Evolutionary conservation across 257 asterid species (phyloP), one percentile per base, ranked within the genome.

Genomic region (Solanum lycopersicoides): DNA sequence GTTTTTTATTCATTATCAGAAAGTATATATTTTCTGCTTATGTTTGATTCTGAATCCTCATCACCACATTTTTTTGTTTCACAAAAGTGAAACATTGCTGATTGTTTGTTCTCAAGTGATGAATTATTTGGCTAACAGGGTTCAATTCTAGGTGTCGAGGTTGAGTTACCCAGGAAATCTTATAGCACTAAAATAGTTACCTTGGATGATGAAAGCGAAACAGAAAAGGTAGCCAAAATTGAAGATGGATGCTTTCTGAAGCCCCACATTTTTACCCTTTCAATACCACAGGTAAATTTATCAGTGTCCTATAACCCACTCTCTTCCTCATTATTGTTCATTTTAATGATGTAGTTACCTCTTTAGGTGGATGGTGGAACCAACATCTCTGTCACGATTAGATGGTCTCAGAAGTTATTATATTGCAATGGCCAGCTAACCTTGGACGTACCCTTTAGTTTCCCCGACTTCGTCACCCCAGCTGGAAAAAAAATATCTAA

Each of bases 121-220:
- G 92, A 89, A 92, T 93, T 93, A 93, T 91, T 95, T 97, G 96
- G 99, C 99, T 96, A 95, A 97, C 99, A 97, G 99, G 99, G 99
- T 97, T 97, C 99, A 92, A 88, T 97, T 95, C 98, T 97, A 95
- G 98, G 99, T 95, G 96, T 96, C 76, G 98, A 97, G 91, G 97
- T 96, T 90, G 98, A 94, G 90, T 88, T 93, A 37, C 99, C 96
- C 35, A 91, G 95, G 91, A 92, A 89, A 91, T 90, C 94, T 16
- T 97, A 93, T 87, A 59, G 86, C 65, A 96, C 97, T n/a, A 91
- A 95, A 89, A 76, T 93, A 45, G 87, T 82, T 89, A 88, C 86
- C 39, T 3, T 74, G 89, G 96, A 93, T 66, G 89, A 90, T 41
- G 90, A 65, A 82, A 90, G 73, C 14, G 94, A 68, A 75, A 7